Evolutionary conservation across 345 rosid species (phyloP).

Genomic region (Corymbia maculata): DNA sequence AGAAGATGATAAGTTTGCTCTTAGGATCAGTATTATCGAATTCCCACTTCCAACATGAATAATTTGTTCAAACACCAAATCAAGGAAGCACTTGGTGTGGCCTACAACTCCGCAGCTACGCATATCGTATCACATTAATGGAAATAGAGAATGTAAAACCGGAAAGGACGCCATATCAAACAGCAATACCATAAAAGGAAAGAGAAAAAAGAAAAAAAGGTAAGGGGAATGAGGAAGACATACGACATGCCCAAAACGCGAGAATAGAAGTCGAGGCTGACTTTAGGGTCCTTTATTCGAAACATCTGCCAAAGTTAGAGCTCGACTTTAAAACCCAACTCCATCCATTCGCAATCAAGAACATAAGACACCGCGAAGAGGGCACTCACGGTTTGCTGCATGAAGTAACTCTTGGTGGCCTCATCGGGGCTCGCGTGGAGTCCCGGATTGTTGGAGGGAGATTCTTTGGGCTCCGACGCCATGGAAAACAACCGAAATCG

Average conservation of each 20-base stretch:
- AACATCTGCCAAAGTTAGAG: conserved; percentile 49
- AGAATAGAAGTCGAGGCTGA: conserved; percentile 82
- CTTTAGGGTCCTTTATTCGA: conserved; percentile 90
- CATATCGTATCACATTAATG: background rate
- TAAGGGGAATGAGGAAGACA: conserved; percentile 10
- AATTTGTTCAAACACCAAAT: background rate
- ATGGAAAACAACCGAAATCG: conserved; percentile 49
- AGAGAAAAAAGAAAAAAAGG: background rate
- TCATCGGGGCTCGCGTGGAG: conserved; percentile 47
- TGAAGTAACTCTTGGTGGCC: conserved; percentile 71
- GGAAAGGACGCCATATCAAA: background rate
- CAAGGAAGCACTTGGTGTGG: background rate
- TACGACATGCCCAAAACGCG: conserved; percentile 96
- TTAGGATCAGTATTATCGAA: background rate
- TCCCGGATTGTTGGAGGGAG: conserved; percentile 74
- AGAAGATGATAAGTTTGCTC: background rate
- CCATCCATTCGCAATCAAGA: background rate
- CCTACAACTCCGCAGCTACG: background rate
- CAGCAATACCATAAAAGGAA: background rate
- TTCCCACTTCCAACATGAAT: background rate
- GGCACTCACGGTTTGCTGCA: conserved; percentile 78
- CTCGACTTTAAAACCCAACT: background rate
- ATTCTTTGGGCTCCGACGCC: conserved; percentile 70
- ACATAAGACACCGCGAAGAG: background rate
- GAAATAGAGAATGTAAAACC: background rate